These are phyloP conservation scores for Raddia guianensis DNA, from an alignment of 176 grass and related monocot genomes.

Conservation along the genomic window DNA sequence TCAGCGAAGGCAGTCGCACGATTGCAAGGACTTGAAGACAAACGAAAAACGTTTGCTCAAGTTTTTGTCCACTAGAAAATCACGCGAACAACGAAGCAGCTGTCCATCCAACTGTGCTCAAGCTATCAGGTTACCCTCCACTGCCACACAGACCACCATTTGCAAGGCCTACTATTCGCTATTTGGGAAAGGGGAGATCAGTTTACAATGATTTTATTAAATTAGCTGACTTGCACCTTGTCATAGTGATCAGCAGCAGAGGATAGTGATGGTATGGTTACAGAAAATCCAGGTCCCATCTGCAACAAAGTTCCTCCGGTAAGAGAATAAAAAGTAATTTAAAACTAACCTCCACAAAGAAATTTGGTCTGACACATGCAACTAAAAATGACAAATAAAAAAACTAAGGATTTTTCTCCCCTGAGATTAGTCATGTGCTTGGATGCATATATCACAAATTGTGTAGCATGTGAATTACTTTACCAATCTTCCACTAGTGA, in stretches of 20 bases:
- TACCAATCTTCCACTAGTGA: neutral
- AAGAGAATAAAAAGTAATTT: constrained; percentile 17
- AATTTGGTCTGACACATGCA: neutral
- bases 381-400: constrained; percentile 14
- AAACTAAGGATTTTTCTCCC: neutral
- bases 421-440: neutral
- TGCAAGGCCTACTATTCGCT: neutral
- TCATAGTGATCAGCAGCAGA: constrained; percentile 78
- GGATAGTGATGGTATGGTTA: constrained; percentile 87
- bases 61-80: constrained; percentile 31
- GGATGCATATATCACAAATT: neutral
- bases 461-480: neutral
- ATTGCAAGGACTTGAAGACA: constrained; percentile 5
- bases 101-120: constrained; percentile 17
- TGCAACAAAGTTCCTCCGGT: constrained; percentile 49
- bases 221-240: constrained; percentile 68
- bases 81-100: constrained; percentile 24
- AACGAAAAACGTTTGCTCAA: constrained; percentile 20
- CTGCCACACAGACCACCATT: constrained; percentile 27
- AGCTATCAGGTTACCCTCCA: constrained; percentile 2
- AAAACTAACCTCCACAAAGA: neutral
- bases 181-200: constrained; percentile 5
- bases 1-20: neutral
- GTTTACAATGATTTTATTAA: constrained; percentile 1
- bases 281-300: constrained; percentile 95